Evolutionary conservation across 805 yeast species (phyloP), one percentile per base, ranked within the genome.

Genomic region (Limtongia smithiae): DNA sequence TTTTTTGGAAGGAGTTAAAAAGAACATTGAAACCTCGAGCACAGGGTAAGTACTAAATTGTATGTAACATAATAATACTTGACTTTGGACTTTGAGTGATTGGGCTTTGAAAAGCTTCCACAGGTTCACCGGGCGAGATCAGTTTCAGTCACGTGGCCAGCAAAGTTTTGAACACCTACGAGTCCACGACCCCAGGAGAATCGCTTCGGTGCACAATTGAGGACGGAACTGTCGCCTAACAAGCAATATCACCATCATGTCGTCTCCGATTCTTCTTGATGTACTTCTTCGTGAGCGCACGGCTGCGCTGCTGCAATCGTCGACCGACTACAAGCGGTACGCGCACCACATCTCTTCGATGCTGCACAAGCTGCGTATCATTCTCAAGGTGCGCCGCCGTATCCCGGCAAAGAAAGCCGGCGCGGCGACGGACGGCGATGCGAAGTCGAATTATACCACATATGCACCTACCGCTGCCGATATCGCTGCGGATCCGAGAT

Each of bases 321-420:
- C 86, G 0, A 78, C 76, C 15, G 96, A 89, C 61, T 88, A 69
- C 64, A 78, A 75, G 39, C 80, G 78, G 57, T 83, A 85, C 60
- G 82, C 94, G 62, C 74, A 72, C 45, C 75, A 80, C 58, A 65
- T 82, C 46, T 80, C 82, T 51, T 76, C 79, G 55, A 74, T 78
- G 48, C 65, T 89, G 48, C 77, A 77, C 47, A 79, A 78, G 50
- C 69, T 85, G 55, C 86, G 91, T 62, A 81, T 77, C 50, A 78
- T 77, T 30, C 72, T 85, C 47, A 73, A 74, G 46, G 69, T 90
- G 51, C 78, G 82, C 47, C 78, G 82, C 14, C 49, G 25, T 77
- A 75, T 62, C 85, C 86, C 63, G 78, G 93, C 21, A 81, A 78
- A 63, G 74, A 48, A 20, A 39, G 30, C 30, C 41, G 51, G 37